Evolutionary conservation across 2,329 filamentous ascomycete genomes (phyloP), one percentile per base, ranked within the genome.

Genomic region (Fusarium mundagurra): DNA sequence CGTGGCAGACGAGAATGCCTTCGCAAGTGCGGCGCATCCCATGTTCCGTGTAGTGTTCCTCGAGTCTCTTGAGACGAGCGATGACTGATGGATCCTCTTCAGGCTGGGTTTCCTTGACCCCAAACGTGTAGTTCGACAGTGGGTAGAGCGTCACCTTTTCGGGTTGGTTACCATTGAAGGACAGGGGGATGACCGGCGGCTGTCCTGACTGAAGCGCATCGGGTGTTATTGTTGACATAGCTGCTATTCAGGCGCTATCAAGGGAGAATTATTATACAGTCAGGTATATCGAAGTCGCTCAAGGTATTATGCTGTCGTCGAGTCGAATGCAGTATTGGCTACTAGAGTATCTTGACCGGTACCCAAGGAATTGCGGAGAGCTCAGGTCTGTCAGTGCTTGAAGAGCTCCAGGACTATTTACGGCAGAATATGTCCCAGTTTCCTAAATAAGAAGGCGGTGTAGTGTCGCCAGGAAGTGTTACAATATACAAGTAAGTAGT

Each of bases 1-100:
- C 96, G 83, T 99, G 96, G 86, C 96, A 99, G 77, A 99, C 94
- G 54, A 99, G 89, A 78, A 99, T 94, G 78, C 95, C 96, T 85
- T 99, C 96, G 84, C 96, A 98, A 24, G 96, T 98, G 64, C 96
- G 92, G 66, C 96, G 92, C 96, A 99, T 99, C 80, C 96, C 96
- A 87, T 98, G 92, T 73, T 92, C 88, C 36, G 90, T 88, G 83
- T 97, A 99, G 85, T 99, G 95, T 82, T 98, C 95, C 83, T 98
- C 95, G n/a, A 99, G 89, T 14, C 96, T 92, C 86, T 96, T 95
- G 75, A 99, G 87, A 6, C 96, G 93, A 64, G 96, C 95, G 65
- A 98, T 90, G 5, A 99, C 96, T 1, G 95, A 98, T 0, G 96
- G 95, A 80, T 99, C 96, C 84, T 99, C 96, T 84, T 99, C 96